Percentiles rank a stretch among this genome's conserved stretches.
Conservation (phyloP, 2,329 filamentous ascomycete species). For the Ophiocordyceps camponoti-rufipedis region DNA sequence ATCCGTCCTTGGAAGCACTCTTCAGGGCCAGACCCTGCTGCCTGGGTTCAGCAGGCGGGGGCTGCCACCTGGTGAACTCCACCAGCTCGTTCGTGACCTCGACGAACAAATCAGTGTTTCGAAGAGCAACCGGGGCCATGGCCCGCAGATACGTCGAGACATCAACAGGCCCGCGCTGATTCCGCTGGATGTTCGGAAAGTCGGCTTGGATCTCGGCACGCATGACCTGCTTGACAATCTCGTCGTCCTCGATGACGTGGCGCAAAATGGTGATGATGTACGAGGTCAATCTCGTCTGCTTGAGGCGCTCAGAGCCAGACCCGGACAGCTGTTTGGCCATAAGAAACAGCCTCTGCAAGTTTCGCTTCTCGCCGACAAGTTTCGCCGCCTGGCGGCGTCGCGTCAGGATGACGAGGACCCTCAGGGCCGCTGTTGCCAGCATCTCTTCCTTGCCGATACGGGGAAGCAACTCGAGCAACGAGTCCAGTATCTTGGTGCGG, state of each 20-base stretch:
- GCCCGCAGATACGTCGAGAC: constrained; percentile 55
- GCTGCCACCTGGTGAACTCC: constrained; percentile 46
- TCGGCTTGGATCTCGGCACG: constrained; percentile 67
- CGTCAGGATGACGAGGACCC: constrained; percentile 77
- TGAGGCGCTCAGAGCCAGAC: constrained; percentile 55
- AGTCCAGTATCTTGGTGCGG: constrained; percentile 53
- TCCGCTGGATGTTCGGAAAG: constrained; percentile 40
- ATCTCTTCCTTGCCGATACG: constrained; percentile 75
- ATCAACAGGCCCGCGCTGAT: constrained; percentile 40
- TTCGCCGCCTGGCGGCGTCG: constrained; percentile 58
- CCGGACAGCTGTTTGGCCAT: constrained; percentile 89
- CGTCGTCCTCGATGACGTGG: constrained; percentile 87
- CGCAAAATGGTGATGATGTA: constrained; percentile 74
- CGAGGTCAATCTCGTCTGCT: constrained; percentile 29
- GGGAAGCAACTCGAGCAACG: constrained; percentile 68
- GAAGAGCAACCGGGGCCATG: constrained; percentile 62
- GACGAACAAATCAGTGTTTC: constrained; percentile 71
- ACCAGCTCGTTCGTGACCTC: constrained; percentile 74
- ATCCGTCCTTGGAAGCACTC: constrained; percentile 11
- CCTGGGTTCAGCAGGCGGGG: constrained; percentile 14
- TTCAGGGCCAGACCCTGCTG: constrained; percentile 23
- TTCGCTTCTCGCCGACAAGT: constrained; percentile 68
- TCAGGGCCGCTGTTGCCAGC: constrained; percentile 64
- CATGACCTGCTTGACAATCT: constrained; percentile 83
- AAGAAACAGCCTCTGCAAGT: constrained; percentile 76